phyloP scores from a whole-genome alignment of 2,329 filamentous ascomycete species.

The Apiospora aurea region DNA sequence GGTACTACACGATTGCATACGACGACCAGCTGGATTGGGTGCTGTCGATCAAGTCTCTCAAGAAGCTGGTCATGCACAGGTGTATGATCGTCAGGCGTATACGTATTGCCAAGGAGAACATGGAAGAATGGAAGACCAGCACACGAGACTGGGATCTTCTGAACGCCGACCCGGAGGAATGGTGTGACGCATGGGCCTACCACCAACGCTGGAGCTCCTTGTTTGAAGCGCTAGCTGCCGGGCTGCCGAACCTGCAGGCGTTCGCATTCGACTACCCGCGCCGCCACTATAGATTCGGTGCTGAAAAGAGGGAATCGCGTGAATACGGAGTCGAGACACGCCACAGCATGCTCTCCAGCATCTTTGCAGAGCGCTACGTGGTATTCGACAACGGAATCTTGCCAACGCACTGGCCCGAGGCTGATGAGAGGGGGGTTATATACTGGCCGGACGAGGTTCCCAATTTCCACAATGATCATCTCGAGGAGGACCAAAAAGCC shows the following conservation, averaged over 20 bases:
- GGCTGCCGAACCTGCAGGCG: background rate
- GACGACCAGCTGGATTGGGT: background rate
- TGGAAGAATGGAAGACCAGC: background rate
- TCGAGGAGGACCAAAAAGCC: background rate
- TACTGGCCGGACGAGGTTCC: background rate
- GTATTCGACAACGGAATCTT: background rate
- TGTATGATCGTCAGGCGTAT: background rate
- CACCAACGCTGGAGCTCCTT: background rate
- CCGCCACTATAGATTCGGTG: background rate
- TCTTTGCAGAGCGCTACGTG: background rate
- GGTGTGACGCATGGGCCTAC: background rate
- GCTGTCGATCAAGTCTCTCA: background rate
- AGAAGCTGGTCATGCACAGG: constrained; percentile 8
- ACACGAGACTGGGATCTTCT: background rate
- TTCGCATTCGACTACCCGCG: background rate
- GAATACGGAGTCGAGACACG: background rate
- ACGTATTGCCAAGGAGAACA: background rate
- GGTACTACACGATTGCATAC: background rate
- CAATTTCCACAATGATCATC: background rate
- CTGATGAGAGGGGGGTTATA: background rate
- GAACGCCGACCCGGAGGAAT: background rate
- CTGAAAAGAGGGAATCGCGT: background rate
- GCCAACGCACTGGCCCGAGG: background rate
- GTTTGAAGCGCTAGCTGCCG: background rate
- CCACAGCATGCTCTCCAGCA: background rate